These are phyloP conservation scores for Carex kokanica DNA, from an alignment of 176 grass and related monocot genomes.

Conservation along the genomic window DNA sequence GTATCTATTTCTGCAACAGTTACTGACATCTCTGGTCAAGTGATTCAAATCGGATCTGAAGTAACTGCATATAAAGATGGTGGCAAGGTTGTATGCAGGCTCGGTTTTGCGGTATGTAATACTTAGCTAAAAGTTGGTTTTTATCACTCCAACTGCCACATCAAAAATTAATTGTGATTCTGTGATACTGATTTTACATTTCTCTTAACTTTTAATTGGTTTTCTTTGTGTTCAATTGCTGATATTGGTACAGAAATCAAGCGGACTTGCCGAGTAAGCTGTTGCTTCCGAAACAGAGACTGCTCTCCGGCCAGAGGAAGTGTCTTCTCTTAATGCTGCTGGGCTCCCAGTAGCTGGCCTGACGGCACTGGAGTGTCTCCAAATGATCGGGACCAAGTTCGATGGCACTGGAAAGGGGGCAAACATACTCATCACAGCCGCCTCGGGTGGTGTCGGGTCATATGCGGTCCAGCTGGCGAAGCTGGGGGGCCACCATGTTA, in stretches of 20 bases:
- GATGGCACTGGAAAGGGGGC: constrained; percentile 39
- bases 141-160: too few relatives aligned
- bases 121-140: too few relatives aligned
- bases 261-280: constrained; percentile 58
- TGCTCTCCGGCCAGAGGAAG: constrained; percentile 29
- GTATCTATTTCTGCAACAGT: constrained; percentile 7
- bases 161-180: not conserved
- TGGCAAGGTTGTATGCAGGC: constrained; percentile 35
- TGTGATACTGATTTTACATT: not conserved
- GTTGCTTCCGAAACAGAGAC: constrained; percentile 36
- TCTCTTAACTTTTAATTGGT: not conserved
- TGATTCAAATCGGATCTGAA: constrained; percentile 29
- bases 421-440: constrained; percentile 22
- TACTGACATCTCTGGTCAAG: constrained; percentile 38
- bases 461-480: constrained; percentile 29
- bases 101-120: constrained; percentile 28
- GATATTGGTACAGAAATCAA: constrained; percentile 33
- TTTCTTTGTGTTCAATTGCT: not conserved
- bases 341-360: constrained; percentile 42
- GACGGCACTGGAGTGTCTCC: constrained; percentile 39
- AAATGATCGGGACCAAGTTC: constrained; percentile 44
- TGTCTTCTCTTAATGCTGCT: constrained; percentile 37
- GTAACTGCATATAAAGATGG: constrained; percentile 31
- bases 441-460: constrained; percentile 22
- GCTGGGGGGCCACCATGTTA: constrained; percentile 28